Conservation (phyloP, 2,329 filamentous ascomycete genomes). For the Colletotrichum falcatum region DNA sequence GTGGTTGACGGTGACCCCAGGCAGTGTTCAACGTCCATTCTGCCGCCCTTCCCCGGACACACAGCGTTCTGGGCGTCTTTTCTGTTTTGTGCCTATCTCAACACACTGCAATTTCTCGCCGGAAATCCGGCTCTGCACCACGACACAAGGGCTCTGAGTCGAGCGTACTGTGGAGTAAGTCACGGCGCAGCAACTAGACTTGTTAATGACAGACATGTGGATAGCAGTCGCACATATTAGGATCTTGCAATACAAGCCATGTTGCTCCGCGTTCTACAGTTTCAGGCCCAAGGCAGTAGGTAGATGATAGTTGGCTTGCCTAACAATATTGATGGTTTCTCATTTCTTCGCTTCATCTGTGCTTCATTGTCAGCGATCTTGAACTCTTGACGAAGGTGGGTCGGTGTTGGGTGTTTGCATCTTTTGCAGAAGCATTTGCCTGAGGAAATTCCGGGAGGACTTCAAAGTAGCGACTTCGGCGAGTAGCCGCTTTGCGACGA, state of each 20-base stretch:
- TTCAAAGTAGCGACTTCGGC: too few species aligned
- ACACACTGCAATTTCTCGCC: slow-evolving; percentile 9
- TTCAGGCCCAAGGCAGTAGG: slow-evolving; percentile 17
- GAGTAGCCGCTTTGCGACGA: background rate
- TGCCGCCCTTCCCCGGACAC: background rate
- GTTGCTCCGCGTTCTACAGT: slow-evolving; percentile 19
- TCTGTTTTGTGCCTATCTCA: background rate
- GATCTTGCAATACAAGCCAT: slow-evolving; percentile 6
- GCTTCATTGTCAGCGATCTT: background rate
- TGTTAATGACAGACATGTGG: slow-evolving; percentile 18
- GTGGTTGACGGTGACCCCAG: slow-evolving; percentile 1
- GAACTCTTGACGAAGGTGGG: slow-evolving; percentile 7
- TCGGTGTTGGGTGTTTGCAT: background rate
- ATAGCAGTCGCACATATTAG: slow-evolving; percentile 18
- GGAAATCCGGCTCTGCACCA: slow-evolving; percentile 31
- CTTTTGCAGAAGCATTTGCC: background rate
- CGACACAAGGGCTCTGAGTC: slow-evolving; percentile 10
- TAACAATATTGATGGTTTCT: slow-evolving; percentile 16
- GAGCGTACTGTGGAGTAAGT: background rate
- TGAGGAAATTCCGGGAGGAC: background rate
- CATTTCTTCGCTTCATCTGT: background rate
- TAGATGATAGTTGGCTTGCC: background rate
- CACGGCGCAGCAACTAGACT: slow-evolving; percentile 6
- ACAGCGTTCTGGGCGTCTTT: background rate
- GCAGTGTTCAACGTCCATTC: slow-evolving; percentile 3